Percentiles rank a stretch among this genome's conserved stretches.
Conservation (phyloP, 1,284 basidiomycete species). For the Rhodotorula sp. region DNA sequence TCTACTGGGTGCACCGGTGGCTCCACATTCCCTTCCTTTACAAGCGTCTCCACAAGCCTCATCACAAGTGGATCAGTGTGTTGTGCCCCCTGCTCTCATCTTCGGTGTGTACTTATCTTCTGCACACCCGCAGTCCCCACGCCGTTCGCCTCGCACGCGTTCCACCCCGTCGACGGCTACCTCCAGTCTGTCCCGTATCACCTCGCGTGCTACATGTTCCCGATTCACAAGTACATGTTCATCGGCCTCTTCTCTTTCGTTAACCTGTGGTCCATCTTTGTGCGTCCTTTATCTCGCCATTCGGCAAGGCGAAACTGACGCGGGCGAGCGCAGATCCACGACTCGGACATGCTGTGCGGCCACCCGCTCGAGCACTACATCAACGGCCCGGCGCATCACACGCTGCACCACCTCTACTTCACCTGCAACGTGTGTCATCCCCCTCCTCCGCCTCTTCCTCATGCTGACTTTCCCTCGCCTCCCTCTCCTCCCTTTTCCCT, state of each 20-base stretch:
- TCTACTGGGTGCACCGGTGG: conserved; percentile 94
- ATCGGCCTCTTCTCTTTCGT: conserved; percentile 81
- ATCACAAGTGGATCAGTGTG: conserved; percentile 95
- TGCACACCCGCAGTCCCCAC: conserved; percentile 73
- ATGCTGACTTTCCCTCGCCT: not conserved
- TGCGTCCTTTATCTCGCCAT: conserved; percentile 49
- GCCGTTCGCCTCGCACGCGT: conserved; percentile 94
- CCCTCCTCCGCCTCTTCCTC: not conserved
- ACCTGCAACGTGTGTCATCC: conserved; percentile 26
- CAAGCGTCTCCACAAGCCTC: conserved; percentile 70
- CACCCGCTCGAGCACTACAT: conserved; percentile 85
- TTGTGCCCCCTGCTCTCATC: not conserved
- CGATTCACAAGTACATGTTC: conserved; percentile 77
- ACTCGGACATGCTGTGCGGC: conserved; percentile 99
- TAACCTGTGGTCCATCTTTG: conserved; percentile 89
- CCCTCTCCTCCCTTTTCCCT: no score
- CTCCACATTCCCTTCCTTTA: conserved; percentile 86
- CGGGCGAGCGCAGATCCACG: conserved; percentile 71
- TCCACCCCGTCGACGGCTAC: conserved; percentile 95
- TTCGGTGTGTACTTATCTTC: conserved; percentile 1
- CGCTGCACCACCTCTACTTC: conserved; percentile 45
- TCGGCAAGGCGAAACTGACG: not conserved
- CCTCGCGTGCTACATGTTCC: conserved; percentile 87
- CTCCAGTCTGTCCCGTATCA: conserved; percentile 94
- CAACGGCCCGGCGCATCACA: conserved; percentile 97